Evolutionary conservation across 148 eudicot species (phyloP).

Genomic region (Camellia granthamiana): DNA sequence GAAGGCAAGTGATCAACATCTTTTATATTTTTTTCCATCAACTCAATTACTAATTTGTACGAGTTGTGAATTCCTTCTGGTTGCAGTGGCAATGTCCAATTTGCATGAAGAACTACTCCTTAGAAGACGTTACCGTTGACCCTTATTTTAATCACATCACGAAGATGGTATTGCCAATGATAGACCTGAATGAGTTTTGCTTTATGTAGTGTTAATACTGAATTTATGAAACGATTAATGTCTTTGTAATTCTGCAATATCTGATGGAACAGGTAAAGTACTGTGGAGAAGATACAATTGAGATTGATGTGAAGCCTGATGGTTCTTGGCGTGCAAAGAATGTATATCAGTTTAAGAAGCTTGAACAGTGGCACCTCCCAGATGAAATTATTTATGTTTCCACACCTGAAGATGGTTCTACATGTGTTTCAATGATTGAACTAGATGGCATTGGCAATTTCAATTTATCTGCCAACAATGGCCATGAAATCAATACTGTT

Average conservation of each 20-base stretch:
- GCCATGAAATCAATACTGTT: constrained; percentile 45
- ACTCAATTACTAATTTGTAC: background rate
- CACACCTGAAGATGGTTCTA: constrained; percentile 16
- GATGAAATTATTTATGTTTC: constrained; percentile 50
- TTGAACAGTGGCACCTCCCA: constrained; percentile 75
- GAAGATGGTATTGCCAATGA: constrained; percentile 38
- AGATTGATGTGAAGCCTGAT: constrained; percentile 58
- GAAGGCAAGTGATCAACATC: constrained; percentile 57
- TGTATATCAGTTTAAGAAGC: constrained; percentile 43
- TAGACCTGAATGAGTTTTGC: constrained; percentile 2
- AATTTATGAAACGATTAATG: constrained; percentile 1
- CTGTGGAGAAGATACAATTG: constrained; percentile 55
- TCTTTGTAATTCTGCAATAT: constrained; percentile 8
- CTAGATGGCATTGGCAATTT: constrained; percentile 36
- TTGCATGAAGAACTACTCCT: constrained; percentile 60
- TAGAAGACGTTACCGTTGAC: constrained; percentile 56
- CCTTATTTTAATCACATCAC: constrained; percentile 58
- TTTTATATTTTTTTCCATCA: background rate
- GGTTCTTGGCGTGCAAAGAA: constrained; percentile 64
- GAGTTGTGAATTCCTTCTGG: background rate
- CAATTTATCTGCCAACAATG: constrained; percentile 34
- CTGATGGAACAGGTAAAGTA: constrained; percentile 36
- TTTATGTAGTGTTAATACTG: background rate
- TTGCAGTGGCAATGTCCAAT: constrained; percentile 91
- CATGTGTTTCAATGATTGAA: too few species aligned